These are phyloP conservation scores for Aspergillus ustus DNA, from an alignment of 2,329 filamentous ascomycete species.

Conservation along the genomic window DNA sequence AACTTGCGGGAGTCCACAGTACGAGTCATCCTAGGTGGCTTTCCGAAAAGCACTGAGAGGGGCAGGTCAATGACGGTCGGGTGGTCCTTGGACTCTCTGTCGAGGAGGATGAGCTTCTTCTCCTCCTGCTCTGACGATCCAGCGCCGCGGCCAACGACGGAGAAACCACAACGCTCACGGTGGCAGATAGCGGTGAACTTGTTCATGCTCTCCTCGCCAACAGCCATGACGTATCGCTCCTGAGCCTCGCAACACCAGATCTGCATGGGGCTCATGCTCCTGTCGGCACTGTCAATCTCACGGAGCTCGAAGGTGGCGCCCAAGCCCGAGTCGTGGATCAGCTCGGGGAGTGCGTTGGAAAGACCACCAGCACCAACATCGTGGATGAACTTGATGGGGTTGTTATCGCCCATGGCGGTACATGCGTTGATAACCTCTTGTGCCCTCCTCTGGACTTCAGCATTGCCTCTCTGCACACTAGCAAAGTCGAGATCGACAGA, in stretches of 20 bases:
- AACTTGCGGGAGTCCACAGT: constrained; percentile 72
- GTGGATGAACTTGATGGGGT: constrained; percentile 95
- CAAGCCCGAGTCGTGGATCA: constrained; percentile 88
- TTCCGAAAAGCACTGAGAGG: constrained; percentile 86
- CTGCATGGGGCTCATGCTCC: constrained; percentile 90
- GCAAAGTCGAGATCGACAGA: constrained; percentile 95
- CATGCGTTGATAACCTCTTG: constrained; percentile 99
- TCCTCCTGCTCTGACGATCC: constrained; percentile 64
- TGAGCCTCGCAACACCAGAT: constrained; percentile 99
- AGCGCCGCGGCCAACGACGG: constrained; percentile 80
- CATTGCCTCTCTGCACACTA: constrained; percentile 95
- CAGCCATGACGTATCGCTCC: constrained; percentile 90
- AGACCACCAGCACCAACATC: constrained; percentile 94
- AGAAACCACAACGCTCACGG: constrained; percentile 89
- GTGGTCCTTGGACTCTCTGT: constrained; percentile 75
- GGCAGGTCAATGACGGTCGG: constrained; percentile 85
- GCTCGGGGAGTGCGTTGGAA: constrained; percentile 81
- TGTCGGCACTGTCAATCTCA: constrained; percentile 87
- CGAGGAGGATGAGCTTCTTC: constrained; percentile 77
- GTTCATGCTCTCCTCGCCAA: constrained; percentile 80
- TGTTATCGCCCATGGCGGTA: constrained; percentile 78
- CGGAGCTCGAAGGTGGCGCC: constrained; percentile 94
- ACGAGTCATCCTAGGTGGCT: constrained; percentile 79
- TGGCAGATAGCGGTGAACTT: constrained; percentile 70
- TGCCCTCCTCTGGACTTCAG: constrained; percentile 91